Evolutionary conservation across 768 basidiomycete species (phyloP).

Genomic region (Lactarius trivialis): DNA sequence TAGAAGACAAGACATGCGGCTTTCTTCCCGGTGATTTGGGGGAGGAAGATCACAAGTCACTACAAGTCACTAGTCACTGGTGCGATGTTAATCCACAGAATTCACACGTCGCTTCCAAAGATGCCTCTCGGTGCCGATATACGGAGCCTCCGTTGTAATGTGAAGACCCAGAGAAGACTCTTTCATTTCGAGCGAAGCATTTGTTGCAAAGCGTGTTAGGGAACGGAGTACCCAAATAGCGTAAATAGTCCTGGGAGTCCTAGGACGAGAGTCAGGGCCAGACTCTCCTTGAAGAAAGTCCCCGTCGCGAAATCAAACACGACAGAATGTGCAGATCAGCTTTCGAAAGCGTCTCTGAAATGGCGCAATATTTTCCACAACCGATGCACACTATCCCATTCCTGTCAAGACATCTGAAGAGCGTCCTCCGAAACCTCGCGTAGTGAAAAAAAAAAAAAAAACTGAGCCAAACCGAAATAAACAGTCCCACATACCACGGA

Average conservation of each 20-base stretch:
- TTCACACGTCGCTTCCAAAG: not conserved
- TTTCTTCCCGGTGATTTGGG: not conserved
- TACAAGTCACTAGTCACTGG: not conserved
- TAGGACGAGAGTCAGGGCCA: not conserved
- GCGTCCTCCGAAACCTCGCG: not conserved
- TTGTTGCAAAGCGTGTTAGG: not conserved
- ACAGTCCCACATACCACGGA: not conserved
- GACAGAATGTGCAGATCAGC: not conserved
- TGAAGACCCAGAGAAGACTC: not conserved
- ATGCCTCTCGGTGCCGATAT: not conserved
- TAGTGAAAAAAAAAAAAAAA: not conserved
- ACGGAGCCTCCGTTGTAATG: not conserved
- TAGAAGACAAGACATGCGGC: not conserved
- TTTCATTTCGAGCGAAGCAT: not conserved
- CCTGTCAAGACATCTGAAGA: not conserved
- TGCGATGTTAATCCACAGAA: not conserved
- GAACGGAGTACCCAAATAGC: not conserved
- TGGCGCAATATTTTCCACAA: not conserved
- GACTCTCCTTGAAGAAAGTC: not conserved
- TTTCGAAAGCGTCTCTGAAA: not conserved
- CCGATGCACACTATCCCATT: not conserved
- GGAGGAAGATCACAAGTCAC: not conserved
- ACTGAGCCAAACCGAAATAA: not conserved
- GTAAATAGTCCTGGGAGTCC: not conserved
- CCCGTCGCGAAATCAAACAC: not conserved